A percentile compares a stretch with the other conserved stretches of the same genome.
Evolutionary conservation across 306 rosid genomes (phyloP).

Genomic region (Lagenaria siceraria): DNA sequence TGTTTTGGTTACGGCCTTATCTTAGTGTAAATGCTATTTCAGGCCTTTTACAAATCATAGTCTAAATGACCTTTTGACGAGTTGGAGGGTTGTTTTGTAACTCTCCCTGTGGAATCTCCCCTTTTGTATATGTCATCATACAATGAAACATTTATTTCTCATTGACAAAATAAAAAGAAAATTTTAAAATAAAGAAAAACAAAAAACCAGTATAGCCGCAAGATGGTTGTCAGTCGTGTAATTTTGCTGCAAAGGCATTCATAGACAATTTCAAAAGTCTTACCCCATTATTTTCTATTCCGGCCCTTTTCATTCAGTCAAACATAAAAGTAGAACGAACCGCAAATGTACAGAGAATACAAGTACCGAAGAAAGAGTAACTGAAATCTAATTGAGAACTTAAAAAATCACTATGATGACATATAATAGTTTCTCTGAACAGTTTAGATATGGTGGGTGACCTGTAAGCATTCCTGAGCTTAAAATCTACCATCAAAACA

Average conservation of each 20-base stretch:
- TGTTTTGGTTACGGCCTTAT: neutral
- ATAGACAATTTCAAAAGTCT: neutral
- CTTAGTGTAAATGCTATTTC: neutral
- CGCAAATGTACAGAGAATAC: neutral
- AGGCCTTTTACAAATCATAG: neutral
- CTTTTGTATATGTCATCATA: neutral
- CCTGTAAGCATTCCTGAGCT: neutral
- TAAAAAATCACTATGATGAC: neutral
- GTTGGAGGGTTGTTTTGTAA: neutral
- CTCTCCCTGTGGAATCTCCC: neutral
- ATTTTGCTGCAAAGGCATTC: neutral
- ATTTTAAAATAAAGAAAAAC: neutral
- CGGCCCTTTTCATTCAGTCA: neutral
- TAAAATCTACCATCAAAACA: neutral
- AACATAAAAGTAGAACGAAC: neutral
- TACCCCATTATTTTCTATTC: neutral
- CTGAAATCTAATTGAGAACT: neutral
- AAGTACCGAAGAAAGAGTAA: neutral
- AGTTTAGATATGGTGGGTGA: neutral
- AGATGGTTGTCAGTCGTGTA: neutral
- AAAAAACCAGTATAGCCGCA: neutral
- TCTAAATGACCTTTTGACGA: neutral
- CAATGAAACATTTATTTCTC: neutral
- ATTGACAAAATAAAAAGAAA: neutral
- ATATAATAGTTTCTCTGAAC: neutral